Evolutionary conservation across 768 basidiomycete species (phyloP), one percentile per base, ranked within the genome.

Genomic region (Mrakia blollopis): DNA sequence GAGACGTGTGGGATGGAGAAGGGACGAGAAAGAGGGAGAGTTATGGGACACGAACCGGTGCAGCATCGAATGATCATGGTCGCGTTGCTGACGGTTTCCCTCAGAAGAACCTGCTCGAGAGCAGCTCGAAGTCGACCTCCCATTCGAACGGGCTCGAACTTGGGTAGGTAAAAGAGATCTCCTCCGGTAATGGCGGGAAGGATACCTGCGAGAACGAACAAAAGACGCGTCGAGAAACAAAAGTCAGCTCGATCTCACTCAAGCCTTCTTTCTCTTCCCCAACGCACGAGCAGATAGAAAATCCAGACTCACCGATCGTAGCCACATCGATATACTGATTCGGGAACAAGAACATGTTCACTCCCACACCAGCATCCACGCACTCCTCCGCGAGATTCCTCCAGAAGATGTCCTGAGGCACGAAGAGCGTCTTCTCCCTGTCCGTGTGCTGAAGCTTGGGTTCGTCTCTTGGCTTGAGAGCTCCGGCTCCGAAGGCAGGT

Each of bases 111-210:
- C 28, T 92, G 87, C 74, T 86, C 86, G 30, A 98, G 81, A 80
- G 98, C 92, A n/a, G 90, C 90, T n/a, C 87, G 84, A 18, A 99
- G 80, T 8, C 88, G 85, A 11, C 85, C 80, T 11, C 86, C 86
- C 82, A 97, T 94, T 69, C 91, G 87, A 10, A 83, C 82, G 4
- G 88, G 87, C 72, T 90, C 87, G 82, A 93, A 99, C n/a, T 92
- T 88, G 13, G 96, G 97, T 81, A 95, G 91, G 85, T 91, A 96
- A 84, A 91, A 95, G 0, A 96, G 80, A 76, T 94, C 93, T 28
- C 97, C 97, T 21, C 97, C 97, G 10, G 93, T 93, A 16, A 89
- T 82, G 0, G 89, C 89, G 0, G 91, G 82, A 9, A 94, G 86
- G 5, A 86, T 83, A 61, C 91, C 91, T 90, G 78, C 18, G 44